Evolutionary conservation across 306 rosid genomes (phyloP).

Genomic region (Arachis hypogaea): DNA sequence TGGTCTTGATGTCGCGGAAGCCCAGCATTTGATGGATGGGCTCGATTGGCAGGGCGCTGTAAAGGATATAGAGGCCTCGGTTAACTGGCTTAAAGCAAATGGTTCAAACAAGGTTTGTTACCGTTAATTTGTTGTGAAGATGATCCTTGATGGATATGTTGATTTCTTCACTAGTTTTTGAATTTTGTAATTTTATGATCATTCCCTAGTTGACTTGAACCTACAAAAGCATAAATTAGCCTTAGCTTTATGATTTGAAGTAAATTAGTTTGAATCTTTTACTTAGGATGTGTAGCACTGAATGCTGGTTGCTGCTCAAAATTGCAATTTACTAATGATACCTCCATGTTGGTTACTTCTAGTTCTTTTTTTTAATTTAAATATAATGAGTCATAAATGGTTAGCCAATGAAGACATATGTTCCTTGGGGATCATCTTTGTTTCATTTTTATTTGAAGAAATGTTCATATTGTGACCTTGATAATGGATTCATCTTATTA

Average conservation of each 20-base stretch:
- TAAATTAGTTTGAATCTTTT: not conserved
- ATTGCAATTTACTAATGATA: not conserved
- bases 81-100: constrained; percentile 89
- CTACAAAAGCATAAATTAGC: not conserved
- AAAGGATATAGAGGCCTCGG: constrained; percentile 81
- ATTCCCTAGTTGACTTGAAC: not conserved
- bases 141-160: not conserved
- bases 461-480: not conserved
- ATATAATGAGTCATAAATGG: not conserved
- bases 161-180: not conserved
- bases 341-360: not conserved
- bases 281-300: not conserved
- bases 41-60: constrained; percentile 99
- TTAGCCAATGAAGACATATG: constrained; percentile 6
- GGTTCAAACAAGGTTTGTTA: constrained; percentile 82
- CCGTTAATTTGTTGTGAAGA: constrained; percentile 33
- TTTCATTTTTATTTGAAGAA: constrained; percentile 4
- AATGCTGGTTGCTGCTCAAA: not conserved
- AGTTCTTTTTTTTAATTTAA: constrained; percentile 1
- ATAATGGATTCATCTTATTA: not conserved
- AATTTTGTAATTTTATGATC: too few relatives aligned
- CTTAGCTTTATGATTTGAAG: constrained; percentile 5
- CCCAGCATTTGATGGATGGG: constrained; percentile 85
- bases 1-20: constrained; percentile 90
- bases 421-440: constrained; percentile 1